Conservation (phyloP, 495 filamentous ascomycete genomes). For the Talaromyces trachyspermus region DNA sequence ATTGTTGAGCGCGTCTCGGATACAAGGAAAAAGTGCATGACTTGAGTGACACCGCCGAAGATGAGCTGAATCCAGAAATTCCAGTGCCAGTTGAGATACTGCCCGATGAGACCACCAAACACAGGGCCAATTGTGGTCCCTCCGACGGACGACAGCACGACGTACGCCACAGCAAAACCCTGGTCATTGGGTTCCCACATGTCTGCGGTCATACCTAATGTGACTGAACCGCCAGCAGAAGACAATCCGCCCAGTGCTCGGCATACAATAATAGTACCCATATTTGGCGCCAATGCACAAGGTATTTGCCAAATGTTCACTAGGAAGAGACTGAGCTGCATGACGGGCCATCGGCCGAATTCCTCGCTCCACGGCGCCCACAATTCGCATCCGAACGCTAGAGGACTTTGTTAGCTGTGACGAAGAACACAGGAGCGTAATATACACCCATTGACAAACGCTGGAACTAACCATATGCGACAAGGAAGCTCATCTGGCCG, state of each 20-base stretch:
- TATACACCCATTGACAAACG: too few species aligned
- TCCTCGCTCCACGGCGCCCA: constrained; percentile 83
- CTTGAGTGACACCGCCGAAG: constrained; percentile 57
- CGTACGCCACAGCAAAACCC: constrained; percentile 57
- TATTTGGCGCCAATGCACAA: constrained; percentile 64
- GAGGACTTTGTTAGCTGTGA: too few species aligned
- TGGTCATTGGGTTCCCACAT: constrained; percentile 69
- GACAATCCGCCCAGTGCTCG: constrained; percentile 63
- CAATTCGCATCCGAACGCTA: constrained; percentile 68
- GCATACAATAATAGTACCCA: constrained; percentile 55
- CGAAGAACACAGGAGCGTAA: too few species aligned
- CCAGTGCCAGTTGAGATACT: constrained; percentile 65
- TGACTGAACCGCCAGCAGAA: constrained; percentile 72
- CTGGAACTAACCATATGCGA: too few species aligned
- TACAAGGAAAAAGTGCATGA: constrained; percentile 59
- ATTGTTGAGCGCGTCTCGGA: constrained; percentile 63
- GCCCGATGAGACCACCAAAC: constrained; percentile 68
- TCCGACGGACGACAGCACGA: constrained; percentile 69
- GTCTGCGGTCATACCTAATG: constrained; percentile 76
- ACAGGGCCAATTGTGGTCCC: constrained; percentile 73
- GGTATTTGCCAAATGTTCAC: constrained; percentile 73
- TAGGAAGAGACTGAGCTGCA: constrained; percentile 61
- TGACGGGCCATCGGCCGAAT: constrained; percentile 63
- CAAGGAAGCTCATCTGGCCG: constrained; percentile 64
- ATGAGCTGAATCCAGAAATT: constrained; percentile 76